Evolutionary conservation across 495 filamentous ascomycete species (phyloP).

Genomic region (Neurospora tetrasperma): DNA sequence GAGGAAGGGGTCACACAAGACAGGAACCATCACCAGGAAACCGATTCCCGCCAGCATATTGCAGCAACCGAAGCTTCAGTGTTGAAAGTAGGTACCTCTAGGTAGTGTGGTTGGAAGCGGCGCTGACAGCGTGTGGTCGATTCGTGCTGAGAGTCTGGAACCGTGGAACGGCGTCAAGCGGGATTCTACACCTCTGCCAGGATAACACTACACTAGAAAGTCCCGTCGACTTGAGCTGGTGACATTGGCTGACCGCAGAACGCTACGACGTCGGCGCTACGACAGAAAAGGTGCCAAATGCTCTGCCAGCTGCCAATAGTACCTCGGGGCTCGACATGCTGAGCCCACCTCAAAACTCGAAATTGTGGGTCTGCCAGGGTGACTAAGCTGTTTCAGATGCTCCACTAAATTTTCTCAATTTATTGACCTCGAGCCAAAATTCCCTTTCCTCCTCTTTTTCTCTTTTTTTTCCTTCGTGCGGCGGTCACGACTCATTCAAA

Average conservation of each 20-base stretch:
- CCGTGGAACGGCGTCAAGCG: background rate
- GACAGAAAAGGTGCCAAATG: background rate
- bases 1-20: background rate
- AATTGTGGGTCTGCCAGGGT: background rate
- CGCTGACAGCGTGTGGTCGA: background rate
- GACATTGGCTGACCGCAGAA: background rate
- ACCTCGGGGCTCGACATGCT: background rate
- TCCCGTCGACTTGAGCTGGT: background rate
- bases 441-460: conserved; percentile 16
- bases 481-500: conserved; percentile 29
- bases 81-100: background rate
- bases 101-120: background rate
- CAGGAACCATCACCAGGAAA: background rate
- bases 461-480: conserved; percentile 23
- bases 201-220: no score
- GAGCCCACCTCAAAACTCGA: background rate
- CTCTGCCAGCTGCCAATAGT: background rate
- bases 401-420: conserved; percentile 10
- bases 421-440: conserved; percentile 3
- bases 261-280: background rate
- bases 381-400: background rate
- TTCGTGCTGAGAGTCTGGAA: background rate
- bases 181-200: background rate
- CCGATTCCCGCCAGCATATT: background rate
- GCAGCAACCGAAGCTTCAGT: background rate